A percentile compares a stretch with the other conserved stretches of the same genome.
Conservation (phyloP, 1,139 yeast species). For the Geotrichum restrictum region DNA sequence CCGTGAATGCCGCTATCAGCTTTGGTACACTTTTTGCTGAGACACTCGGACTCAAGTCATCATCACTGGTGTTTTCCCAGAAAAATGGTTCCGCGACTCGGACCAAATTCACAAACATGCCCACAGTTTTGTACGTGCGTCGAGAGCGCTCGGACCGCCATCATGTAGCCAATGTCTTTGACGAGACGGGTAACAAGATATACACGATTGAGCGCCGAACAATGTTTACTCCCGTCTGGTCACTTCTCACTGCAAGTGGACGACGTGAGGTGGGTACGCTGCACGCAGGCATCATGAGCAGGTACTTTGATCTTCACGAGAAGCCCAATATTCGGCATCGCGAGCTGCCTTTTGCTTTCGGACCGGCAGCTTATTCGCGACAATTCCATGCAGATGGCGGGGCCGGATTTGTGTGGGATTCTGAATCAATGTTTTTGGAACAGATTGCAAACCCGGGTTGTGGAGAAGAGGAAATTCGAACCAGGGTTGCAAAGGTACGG, state of each 20-base stretch:
- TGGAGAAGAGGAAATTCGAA: conserved; percentile 51
- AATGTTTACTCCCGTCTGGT: conserved; percentile 52
- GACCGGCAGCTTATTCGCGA: conserved; percentile 23
- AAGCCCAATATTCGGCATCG: conserved; percentile 49
- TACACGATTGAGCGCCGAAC: conserved; percentile 53
- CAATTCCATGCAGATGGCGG: conserved; percentile 51
- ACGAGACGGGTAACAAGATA: conserved; percentile 44
- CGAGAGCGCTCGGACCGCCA: conserved; percentile 48
- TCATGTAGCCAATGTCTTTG: conserved; percentile 49
- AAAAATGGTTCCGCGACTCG: conserved; percentile 27
- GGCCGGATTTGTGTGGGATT: conserved; percentile 52
- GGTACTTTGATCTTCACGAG: conserved; percentile 51
- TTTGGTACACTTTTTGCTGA: conserved; percentile 18
- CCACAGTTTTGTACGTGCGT: conserved; percentile 47
- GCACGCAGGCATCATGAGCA: conserved; percentile 46
- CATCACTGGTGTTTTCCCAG: conserved; percentile 15
- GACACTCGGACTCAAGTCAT: conserved; percentile 17
- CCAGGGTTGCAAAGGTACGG: conserved; percentile 52
- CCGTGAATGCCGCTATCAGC: conserved; percentile 20
- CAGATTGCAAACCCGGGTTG: conserved; percentile 52
- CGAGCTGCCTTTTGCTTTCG: conserved; percentile 29
- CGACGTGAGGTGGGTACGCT: conserved; percentile 52
- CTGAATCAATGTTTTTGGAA: conserved; percentile 51
- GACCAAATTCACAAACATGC: conserved; percentile 36
- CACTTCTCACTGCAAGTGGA: conserved; percentile 45